Evolutionary conservation across 2,329 filamentous ascomycete species (phyloP).

Genomic region (Microcyclospora tardicrescens): DNA sequence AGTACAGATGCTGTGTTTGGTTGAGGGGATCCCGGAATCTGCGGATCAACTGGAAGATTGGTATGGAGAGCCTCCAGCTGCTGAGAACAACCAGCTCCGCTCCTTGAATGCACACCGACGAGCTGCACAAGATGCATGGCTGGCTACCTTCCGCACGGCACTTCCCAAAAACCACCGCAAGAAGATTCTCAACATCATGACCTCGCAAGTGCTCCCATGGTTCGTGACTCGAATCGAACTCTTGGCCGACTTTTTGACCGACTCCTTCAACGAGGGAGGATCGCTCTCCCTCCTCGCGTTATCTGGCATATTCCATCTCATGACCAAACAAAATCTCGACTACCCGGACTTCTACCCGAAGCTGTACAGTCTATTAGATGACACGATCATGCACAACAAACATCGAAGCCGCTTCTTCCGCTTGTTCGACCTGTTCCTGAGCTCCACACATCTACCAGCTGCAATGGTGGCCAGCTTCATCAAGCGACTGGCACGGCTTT

Average conservation of each 20-base stretch:
- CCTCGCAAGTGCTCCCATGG: slow-evolving; percentile 72
- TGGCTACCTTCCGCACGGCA: slow-evolving; percentile 56
- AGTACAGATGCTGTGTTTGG: slow-evolving; percentile 49
- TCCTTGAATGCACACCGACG: slow-evolving; percentile 62
- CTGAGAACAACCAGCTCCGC: slow-evolving; percentile 36
- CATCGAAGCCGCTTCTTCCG: slow-evolving; percentile 90
- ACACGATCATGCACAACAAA: slow-evolving; percentile 79
- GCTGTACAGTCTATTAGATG: slow-evolving; percentile 82
- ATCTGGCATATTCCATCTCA: slow-evolving; percentile 88
- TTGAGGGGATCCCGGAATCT: slow-evolving; percentile 58
- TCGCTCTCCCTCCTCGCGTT: slow-evolving; percentile 77
- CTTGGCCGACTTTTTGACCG: slow-evolving; percentile 92
- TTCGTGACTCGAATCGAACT: slow-evolving; percentile 69
- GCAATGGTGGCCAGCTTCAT: slow-evolving; percentile 88
- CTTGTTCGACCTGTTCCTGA: slow-evolving; percentile 77
- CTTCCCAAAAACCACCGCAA: slow-evolving; percentile 67
- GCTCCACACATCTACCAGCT: slow-evolving; percentile 83
- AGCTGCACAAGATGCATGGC: slow-evolving; percentile 75
- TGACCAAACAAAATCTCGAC: slow-evolving; percentile 85
- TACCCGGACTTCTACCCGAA: slow-evolving; percentile 75
- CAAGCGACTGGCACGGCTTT: slow-evolving; percentile 75
- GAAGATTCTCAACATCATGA: slow-evolving; percentile 59
- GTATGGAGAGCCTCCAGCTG: slow-evolving; percentile 46
- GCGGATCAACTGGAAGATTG: slow-evolving; percentile 56
- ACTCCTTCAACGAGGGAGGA: slow-evolving; percentile 78